phyloP scores from a whole-genome alignment of 2,329 filamentous ascomycete species.

The Neopestalotiopsis rosae region DNA sequence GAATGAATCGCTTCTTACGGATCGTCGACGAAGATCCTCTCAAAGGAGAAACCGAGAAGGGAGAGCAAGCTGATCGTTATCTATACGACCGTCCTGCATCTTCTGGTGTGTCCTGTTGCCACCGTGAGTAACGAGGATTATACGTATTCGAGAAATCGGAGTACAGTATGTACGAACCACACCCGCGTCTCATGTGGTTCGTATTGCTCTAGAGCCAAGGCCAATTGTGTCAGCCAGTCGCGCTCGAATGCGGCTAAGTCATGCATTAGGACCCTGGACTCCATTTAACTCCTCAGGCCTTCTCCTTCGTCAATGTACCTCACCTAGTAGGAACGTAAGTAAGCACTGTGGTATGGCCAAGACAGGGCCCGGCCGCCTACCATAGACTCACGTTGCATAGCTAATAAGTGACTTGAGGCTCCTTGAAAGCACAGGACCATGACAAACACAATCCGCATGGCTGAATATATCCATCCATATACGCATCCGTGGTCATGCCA shows the following conservation, averaged over 20 bases:
- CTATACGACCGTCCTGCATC: background rate
- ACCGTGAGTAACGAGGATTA: background rate
- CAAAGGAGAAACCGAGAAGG: background rate
- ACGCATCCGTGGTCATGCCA: background rate
- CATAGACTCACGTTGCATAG: background rate
- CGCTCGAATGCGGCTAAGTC: slow-evolving; percentile 2
- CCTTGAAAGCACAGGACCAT: background rate
- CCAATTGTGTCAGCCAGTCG: slow-evolving; percentile 1
- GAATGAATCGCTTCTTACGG: background rate
- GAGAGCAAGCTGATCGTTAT: background rate
- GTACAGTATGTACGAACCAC: background rate
- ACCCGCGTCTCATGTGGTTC: slow-evolving; percentile 5
- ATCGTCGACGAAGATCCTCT: background rate
- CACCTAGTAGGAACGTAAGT: background rate
- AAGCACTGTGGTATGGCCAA: background rate
- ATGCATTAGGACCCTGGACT: slow-evolving; percentile 12
- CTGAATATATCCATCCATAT: background rate
- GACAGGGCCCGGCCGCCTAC: background rate
- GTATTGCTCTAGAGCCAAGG: slow-evolving; percentile 11
- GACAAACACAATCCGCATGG: background rate
- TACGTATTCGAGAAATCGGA: background rate
- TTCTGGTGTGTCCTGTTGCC: background rate
- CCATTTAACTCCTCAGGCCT: background rate
- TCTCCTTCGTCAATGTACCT: background rate
- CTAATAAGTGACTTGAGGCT: background rate